phyloP scores from a whole-genome alignment of 139 green algal genomes.

The Micractinium sp. region DNA sequence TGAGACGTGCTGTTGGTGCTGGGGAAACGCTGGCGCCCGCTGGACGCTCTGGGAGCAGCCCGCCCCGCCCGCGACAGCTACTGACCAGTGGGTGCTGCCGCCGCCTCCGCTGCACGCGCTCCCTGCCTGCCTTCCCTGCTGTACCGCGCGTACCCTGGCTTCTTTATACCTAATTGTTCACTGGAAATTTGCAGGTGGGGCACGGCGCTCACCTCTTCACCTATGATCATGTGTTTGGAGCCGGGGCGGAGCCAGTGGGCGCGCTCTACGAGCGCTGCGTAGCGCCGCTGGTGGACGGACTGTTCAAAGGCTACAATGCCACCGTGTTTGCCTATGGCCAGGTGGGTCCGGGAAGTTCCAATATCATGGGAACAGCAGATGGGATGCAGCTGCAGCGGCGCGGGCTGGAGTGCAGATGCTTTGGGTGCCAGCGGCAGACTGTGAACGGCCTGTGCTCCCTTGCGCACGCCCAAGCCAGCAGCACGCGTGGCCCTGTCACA shows the following conservation, averaged over 20 bases:
- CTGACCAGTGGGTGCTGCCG: not conserved
- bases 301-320: conserved; percentile 92
- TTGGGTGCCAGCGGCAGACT: not conserved
- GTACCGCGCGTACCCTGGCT: not conserved
- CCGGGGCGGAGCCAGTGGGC: conserved; percentile 38
- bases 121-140: not conserved
- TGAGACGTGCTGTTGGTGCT: not conserved
- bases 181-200: conserved; percentile 47
- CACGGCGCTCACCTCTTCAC: conserved; percentile 74
- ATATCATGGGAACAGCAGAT: not conserved
- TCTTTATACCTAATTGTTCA: not conserved
- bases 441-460: not conserved
- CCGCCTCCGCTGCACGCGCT: no score
- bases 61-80: not conserved
- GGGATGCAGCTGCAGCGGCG: not conserved
- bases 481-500: no score
- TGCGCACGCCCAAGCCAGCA: no score
- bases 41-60: not conserved
- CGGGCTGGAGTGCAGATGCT: not conserved
- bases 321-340: conserved; percentile 67
- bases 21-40: not conserved
- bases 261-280: conserved; percentile 80
- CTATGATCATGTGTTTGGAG: conserved; percentile 88
- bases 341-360: conserved; percentile 57
- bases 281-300: conserved; percentile 80